Evolutionary conservation across 768 basidiomycete species (phyloP), one percentile per base, ranked within the genome.

Genomic region (Lactarius psammicola): DNA sequence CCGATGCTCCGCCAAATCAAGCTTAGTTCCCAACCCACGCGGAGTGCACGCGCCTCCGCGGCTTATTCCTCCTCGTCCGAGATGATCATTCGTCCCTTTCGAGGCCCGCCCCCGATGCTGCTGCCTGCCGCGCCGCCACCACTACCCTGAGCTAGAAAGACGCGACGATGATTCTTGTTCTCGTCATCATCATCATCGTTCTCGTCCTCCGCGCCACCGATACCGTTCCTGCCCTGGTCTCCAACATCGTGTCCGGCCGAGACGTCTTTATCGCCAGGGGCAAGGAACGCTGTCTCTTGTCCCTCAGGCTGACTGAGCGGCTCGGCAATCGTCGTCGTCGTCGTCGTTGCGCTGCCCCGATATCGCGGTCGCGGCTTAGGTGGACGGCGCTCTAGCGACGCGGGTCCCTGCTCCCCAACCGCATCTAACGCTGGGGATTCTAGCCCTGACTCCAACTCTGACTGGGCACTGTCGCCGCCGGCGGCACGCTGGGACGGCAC

Each of bases 61-160:
- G 65, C 60, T 70, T 31, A 71, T 18, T 77, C 78, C n/a, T 80
- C 79, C 60, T 76, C 75, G 46, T 80, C 79, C 40, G 78, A 80
- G 34, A 80, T 61, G 36, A 80, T 73, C 15, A 78, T 46, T 2
- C 73, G 73, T 26, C 74, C 71, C 59, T 74, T 77, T 68, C 71
- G 73, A 40, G 57, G 63, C 59, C 58, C 17, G 28, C 69, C 55
- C 44, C 71, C 49, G 49, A 51, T 58, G 65, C 11, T 38, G 36
- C 34, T 30, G 62, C 69, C 51, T 40, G 11, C 53, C 38, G 51
- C 59, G 17, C 59, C 62, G 30, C 34, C 58, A 51, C 59, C 62
- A 31, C 34, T 56, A 51, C 33, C 30, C 28, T 31, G 9, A 46
- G 44, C 44, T 4, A 46, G 10, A 11, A 13, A 13, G 23, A 49